phyloP scores from a whole-genome alignment of 352 stramenopile species.

The Globisporangium cystogenes region DNA sequence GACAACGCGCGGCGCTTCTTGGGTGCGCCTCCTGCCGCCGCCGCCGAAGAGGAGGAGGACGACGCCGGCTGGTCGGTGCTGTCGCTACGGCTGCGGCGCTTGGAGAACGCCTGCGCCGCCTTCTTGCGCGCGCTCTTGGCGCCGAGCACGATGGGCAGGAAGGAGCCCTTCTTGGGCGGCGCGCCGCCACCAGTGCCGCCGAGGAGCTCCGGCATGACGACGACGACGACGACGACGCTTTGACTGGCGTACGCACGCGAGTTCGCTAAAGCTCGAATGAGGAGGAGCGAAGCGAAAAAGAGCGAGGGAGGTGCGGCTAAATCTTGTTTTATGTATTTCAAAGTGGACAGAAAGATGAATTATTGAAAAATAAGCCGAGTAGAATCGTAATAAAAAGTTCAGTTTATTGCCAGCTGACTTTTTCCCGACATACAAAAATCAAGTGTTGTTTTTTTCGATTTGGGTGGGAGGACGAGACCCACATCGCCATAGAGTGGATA shows the following conservation, averaged over 20 bases:
- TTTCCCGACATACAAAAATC: too few relatives aligned
- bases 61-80: conserved; percentile 13
- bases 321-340: too few relatives aligned
- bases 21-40: not conserved
- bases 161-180: conserved; percentile 25
- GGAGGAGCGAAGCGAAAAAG: too few relatives aligned
- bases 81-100: conserved; percentile 22
- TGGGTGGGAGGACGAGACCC: too few relatives aligned
- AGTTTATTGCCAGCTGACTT: too few relatives aligned
- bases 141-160: conserved; percentile 32
- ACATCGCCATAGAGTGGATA: too few relatives aligned
- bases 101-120: conserved; percentile 9
- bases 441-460: too few relatives aligned
- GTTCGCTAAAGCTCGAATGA: too few relatives aligned
- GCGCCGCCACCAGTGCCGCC: not conserved
- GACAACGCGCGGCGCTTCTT: conserved; percentile 1
- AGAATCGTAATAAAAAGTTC: too few relatives aligned
- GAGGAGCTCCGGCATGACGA: conserved; percentile 22
- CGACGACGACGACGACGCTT: not conserved
- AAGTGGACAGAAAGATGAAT: too few relatives aligned
- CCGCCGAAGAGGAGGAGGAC: not conserved
- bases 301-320: too few relatives aligned
- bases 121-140: conserved; percentile 27
- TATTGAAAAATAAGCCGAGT: too few relatives aligned
- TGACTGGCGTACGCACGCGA: not conserved